Percentiles rank a stretch among this genome's conserved stretches.
These are phyloP conservation scores for Solanum acaule DNA, from an alignment of 257 asterid genomes.

Conservation along the genomic window DNA sequence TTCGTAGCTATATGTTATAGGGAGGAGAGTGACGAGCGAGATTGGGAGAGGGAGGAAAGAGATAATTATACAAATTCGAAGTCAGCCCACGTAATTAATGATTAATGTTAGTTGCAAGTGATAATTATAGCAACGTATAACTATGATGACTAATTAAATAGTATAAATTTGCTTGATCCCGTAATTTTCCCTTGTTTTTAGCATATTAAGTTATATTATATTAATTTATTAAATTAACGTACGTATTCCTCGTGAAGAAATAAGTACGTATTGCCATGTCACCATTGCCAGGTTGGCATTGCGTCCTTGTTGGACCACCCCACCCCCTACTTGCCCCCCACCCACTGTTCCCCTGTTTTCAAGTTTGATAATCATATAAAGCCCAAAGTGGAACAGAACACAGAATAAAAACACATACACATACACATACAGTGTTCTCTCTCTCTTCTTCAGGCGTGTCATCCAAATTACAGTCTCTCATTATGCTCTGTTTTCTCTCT, in stretches of 20 bases:
- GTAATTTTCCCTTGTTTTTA: too few relatives aligned
- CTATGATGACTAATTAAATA: too few relatives aligned
- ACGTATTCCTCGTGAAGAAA: background rate
- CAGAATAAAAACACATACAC: constrained; percentile 4
- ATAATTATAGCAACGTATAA: too few relatives aligned
- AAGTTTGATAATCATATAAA: constrained; percentile 1
- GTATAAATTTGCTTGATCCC: too few relatives aligned
- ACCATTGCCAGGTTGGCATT: constrained; percentile 5
- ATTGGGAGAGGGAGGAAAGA: too few relatives aligned
- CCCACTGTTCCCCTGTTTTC: background rate
- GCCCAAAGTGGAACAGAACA: background rate
- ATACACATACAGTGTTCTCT: constrained; percentile 1
- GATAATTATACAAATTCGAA: too few relatives aligned
- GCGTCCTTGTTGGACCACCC: constrained; percentile 9
- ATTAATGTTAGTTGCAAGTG: too few relatives aligned
- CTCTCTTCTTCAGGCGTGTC: constrained; percentile 23
- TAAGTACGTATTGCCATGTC: constrained; percentile 1
- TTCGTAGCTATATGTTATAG: too few relatives aligned
- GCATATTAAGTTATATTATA: too few relatives aligned
- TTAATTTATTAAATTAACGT: background rate
- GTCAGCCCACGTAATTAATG: too few relatives aligned
- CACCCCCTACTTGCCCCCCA: background rate
- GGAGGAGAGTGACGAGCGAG: too few relatives aligned
- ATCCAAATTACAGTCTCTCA: constrained; percentile 7
- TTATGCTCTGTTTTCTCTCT: constrained; percentile 9